Evolutionary conservation across 1,284 basidiomycete genomes (phyloP).

Genomic region (Meripilus lineatus): DNA sequence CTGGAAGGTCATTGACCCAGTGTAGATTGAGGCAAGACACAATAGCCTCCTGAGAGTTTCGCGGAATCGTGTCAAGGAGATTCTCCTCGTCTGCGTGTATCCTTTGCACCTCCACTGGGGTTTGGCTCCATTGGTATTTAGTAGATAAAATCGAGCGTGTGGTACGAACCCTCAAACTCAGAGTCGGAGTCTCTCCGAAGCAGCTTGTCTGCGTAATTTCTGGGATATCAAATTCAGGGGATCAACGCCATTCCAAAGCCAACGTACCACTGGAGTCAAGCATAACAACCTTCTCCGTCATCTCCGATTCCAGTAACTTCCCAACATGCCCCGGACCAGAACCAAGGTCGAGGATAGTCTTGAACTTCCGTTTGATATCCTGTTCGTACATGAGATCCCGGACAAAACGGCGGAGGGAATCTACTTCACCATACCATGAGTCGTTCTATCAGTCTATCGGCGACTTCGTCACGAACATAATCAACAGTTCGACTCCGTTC

Average conservation of each 20-base stretch:
- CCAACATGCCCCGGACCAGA: constrained; percentile 95
- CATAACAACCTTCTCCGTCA: constrained; percentile 78
- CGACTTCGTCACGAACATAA: constrained; percentile 89
- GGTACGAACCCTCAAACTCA: constrained; percentile 69
- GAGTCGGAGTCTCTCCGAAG: constrained; percentile 71
- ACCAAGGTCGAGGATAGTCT: constrained; percentile 82
- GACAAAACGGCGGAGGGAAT: too few relatives aligned
- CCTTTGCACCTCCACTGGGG: constrained; percentile 67
- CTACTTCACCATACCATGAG: constrained; percentile 77
- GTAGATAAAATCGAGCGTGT: background rate
- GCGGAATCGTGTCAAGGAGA: constrained; percentile 57
- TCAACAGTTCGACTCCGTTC: constrained; percentile 76
- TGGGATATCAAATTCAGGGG: constrained; percentile 23
- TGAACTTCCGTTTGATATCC: constrained; percentile 90
- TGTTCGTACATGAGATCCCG: constrained; percentile 34
- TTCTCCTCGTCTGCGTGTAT: constrained; percentile 78
- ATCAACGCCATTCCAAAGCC: background rate
- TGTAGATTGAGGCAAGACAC: constrained; percentile 91
- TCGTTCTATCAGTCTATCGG: constrained; percentile 87
- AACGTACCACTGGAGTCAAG: constrained; percentile 78
- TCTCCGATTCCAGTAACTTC: constrained; percentile 72
- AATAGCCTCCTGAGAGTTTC: constrained; percentile 85
- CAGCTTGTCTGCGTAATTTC: too few relatives aligned
- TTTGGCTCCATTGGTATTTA: background rate
- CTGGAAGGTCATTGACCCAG: constrained; percentile 98